These are phyloP conservation scores for Abortiporus biennis DNA, from an alignment of 1,284 basidiomycete species.

Conservation along the genomic window DNA sequence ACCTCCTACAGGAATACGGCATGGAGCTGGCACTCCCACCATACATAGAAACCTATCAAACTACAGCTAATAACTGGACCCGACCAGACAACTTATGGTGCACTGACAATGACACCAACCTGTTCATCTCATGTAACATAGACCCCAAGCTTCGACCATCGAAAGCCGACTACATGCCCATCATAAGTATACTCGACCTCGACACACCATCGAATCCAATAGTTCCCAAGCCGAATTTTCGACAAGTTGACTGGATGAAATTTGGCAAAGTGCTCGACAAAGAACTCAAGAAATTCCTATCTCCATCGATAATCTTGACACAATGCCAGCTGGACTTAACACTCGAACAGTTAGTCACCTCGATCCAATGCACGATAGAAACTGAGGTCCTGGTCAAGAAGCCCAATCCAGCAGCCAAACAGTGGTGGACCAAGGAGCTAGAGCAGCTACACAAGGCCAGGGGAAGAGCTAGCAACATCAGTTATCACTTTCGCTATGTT, in stretches of 20 bases:
- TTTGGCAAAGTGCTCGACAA: constrained; percentile 14
- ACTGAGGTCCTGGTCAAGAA: constrained; percentile 12
- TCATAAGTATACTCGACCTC: constrained; percentile 13
- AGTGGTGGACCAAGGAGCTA: constrained; percentile 24
- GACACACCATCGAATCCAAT: neutral
- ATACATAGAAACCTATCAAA: constrained; percentile 23
- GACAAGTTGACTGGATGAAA: constrained; percentile 17
- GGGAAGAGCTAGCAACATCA: constrained; percentile 13
- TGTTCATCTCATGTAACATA: constrained; percentile 16
- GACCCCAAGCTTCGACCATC: constrained; percentile 10
- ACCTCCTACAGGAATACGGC: constrained; percentile 12
- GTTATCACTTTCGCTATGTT: constrained; percentile 10
- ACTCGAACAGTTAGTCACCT: constrained; percentile 8
- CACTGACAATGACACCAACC: constrained; percentile 8
- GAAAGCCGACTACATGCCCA: constrained; percentile 24
- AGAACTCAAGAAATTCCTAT: neutral
- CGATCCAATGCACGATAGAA: constrained; percentile 14
- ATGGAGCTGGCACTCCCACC: constrained; percentile 24
- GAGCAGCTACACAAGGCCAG: constrained; percentile 6
- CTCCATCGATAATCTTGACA: neutral
- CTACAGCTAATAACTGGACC: constrained; percentile 4
- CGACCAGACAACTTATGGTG: constrained; percentile 28
- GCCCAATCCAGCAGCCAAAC: constrained; percentile 18
- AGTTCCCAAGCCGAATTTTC: constrained; percentile 14
- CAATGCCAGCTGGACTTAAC: constrained; percentile 9